Conservation (phyloP, 805 yeast species). For the Candida hungchunana region DNA sequence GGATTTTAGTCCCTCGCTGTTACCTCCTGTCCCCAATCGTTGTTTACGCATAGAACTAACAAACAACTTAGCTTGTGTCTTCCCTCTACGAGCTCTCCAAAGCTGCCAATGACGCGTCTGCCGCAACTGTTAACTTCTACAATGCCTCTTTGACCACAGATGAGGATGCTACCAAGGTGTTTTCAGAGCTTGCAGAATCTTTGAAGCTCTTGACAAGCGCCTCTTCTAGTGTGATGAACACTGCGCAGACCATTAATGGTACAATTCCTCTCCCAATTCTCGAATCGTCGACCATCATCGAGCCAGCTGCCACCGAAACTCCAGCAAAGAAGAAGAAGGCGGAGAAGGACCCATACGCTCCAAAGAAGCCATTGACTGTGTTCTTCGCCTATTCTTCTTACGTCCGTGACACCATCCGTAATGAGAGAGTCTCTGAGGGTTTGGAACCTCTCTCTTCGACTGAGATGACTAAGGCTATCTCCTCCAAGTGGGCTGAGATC, state of each 20-base stretch:
- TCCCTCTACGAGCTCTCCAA: constrained; percentile 78
- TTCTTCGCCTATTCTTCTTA: constrained; percentile 76
- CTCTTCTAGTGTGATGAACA: constrained; percentile 29
- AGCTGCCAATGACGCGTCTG: constrained; percentile 82
- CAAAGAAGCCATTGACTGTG: constrained; percentile 89
- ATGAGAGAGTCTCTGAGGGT: constrained; percentile 57
- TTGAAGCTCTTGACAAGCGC: constrained; percentile 36
- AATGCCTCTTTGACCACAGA: constrained; percentile 48
- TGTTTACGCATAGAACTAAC: too few species aligned
- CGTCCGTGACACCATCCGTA: constrained; percentile 65
- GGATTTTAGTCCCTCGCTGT: too few species aligned
- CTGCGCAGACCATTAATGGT: constrained; percentile 18
- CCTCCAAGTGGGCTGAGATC: constrained; percentile 74
- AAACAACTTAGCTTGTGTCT: constrained; percentile 51
- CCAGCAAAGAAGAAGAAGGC: constrained; percentile 37
- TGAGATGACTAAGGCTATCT: constrained; percentile 75
- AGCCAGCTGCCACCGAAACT: too few species aligned
- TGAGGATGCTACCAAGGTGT: constrained; percentile 41
- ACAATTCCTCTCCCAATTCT: constrained; percentile 14
- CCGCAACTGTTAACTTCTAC: constrained; percentile 74
- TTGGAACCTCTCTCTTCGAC: constrained; percentile 63
- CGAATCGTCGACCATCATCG: too few species aligned
- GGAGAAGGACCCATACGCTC: constrained; percentile 88
- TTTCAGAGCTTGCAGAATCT: constrained; percentile 39
- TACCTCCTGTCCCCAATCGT: too few species aligned